Percentiles rank a stretch among this genome's conserved stretches.
These are phyloP conservation scores for Solanum piurae DNA, from an alignment of 257 asterid species.

Conservation along the genomic window DNA sequence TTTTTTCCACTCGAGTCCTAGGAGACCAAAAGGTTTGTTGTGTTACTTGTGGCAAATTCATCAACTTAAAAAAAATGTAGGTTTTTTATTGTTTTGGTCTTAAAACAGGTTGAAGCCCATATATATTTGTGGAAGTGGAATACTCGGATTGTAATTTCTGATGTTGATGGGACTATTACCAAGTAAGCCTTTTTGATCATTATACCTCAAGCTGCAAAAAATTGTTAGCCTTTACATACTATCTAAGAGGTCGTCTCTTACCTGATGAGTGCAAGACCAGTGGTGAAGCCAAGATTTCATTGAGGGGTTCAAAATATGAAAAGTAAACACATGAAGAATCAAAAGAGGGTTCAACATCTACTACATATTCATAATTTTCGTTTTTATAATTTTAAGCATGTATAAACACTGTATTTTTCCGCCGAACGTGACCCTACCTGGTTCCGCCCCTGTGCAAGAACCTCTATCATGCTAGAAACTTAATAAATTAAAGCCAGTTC, in stretches of 20 bases:
- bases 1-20: slow-evolving; percentile 81
- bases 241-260: background rate
- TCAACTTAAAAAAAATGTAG: background rate
- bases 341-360: background rate
- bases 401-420: background rate
- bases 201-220: background rate
- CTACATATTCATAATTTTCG: background rate
- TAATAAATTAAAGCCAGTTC: background rate
- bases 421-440: background rate
- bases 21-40: slow-evolving; percentile 75
- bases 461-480: background rate
- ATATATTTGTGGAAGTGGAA: slow-evolving; percentile 99
- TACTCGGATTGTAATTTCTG: slow-evolving; percentile 91
- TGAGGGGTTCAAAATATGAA: background rate
- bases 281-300: background rate
- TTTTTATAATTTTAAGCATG: background rate
- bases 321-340: background rate
- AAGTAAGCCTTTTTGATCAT: slow-evolving; percentile 37
- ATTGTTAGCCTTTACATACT: background rate
- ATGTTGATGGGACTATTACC: slow-evolving; percentile 98
- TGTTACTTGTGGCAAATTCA: background rate
- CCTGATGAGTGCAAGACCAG: background rate
- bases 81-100: background rate
- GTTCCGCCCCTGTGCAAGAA: background rate
- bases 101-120: slow-evolving; percentile 93